These are phyloP conservation scores for Arthrobotrys megalospora DNA, from an alignment of 2,329 filamentous ascomycete species.

Conservation along the genomic window DNA sequence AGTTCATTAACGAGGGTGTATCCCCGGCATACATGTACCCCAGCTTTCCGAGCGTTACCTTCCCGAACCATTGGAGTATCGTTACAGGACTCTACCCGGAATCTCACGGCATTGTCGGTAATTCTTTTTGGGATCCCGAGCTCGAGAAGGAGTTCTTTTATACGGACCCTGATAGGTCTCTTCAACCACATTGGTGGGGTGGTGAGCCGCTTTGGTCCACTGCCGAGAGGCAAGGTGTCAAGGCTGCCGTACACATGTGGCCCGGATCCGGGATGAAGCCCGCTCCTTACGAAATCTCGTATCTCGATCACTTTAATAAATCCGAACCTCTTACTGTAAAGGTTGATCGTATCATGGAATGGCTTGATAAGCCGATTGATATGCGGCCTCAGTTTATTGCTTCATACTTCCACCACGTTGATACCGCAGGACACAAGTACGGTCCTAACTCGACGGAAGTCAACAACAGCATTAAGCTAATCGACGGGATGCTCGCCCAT, in stretches of 20 bases:
- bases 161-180: constrained; percentile 80
- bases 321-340: constrained; percentile 82
- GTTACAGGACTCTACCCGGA: constrained; percentile 94
- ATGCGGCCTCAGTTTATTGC: constrained; percentile 90
- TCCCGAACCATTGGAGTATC: constrained; percentile 95
- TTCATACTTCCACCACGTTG: constrained; percentile 94
- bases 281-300: constrained; percentile 79
- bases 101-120: constrained; percentile 91
- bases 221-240: constrained; percentile 84
- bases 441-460: constrained; percentile 97
- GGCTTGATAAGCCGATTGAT: constrained; percentile 81
- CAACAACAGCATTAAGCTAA: constrained; percentile 80
- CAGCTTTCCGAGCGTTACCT: constrained; percentile 95
- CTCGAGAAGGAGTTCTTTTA: constrained; percentile 87
- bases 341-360: constrained; percentile 82
- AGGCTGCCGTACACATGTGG: constrained; percentile 96
- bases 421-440: constrained; percentile 86
- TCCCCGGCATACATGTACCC: constrained; percentile 94
- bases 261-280: constrained; percentile 94
- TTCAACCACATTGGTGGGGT: constrained; percentile 93
- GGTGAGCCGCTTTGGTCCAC: constrained; percentile 96
- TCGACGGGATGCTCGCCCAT: constrained; percentile 84
- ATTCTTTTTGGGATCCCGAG: constrained; percentile 91
- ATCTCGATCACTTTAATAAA: constrained; percentile 87
- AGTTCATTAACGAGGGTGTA: constrained; percentile 84